phyloP scores from a whole-genome alignment of 2,329 filamentous ascomycete genomes.

The Byssoonygena ceratinophila region DNA sequence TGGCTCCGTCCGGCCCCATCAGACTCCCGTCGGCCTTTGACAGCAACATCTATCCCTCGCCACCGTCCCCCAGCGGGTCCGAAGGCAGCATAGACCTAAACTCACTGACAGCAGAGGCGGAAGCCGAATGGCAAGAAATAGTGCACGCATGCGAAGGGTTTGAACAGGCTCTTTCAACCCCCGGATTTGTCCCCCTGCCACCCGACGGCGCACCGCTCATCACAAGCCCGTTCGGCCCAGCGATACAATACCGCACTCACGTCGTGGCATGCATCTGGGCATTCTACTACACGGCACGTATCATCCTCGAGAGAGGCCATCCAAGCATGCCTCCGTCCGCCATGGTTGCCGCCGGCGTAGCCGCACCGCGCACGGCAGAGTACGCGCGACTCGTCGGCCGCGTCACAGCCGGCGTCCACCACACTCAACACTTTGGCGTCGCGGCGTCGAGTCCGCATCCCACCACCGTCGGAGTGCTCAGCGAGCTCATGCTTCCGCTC shows the following conservation, averaged over 20 bases:
- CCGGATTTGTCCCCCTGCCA: slow-evolving; percentile 64
- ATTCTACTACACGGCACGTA: slow-evolving; percentile 73
- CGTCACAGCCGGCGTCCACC: slow-evolving; percentile 61
- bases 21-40: slow-evolving; percentile 44
- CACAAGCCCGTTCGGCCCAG: slow-evolving; percentile 67
- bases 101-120: slow-evolving; percentile 55
- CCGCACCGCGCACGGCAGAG: slow-evolving; percentile 58
- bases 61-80: slow-evolving; percentile 21
- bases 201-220: slow-evolving; percentile 54
- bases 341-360: slow-evolving; percentile 73
- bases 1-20: slow-evolving; percentile 36
- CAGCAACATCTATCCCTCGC: slow-evolving; percentile 6
- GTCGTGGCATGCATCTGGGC: slow-evolving; percentile 82
- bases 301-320: slow-evolving; percentile 70
- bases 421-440: slow-evolving; percentile 28
- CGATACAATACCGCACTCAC: slow-evolving; percentile 72
- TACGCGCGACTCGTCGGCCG: slow-evolving; percentile 68
- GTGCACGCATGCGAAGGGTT: slow-evolving; percentile 34
- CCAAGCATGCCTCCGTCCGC: slow-evolving; percentile 85
- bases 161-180: slow-evolving; percentile 51
- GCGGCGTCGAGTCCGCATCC: slow-evolving; percentile 54
- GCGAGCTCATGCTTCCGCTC: slow-evolving; percentile 68
- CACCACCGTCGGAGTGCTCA: slow-evolving; percentile 65
- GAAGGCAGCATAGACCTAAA: slow-evolving; percentile 47
- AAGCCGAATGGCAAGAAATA: slow-evolving; percentile 61